Conservation (phyloP, 2,329 filamentous ascomycete genomes). For the Epichloe glyceriae region DNA sequence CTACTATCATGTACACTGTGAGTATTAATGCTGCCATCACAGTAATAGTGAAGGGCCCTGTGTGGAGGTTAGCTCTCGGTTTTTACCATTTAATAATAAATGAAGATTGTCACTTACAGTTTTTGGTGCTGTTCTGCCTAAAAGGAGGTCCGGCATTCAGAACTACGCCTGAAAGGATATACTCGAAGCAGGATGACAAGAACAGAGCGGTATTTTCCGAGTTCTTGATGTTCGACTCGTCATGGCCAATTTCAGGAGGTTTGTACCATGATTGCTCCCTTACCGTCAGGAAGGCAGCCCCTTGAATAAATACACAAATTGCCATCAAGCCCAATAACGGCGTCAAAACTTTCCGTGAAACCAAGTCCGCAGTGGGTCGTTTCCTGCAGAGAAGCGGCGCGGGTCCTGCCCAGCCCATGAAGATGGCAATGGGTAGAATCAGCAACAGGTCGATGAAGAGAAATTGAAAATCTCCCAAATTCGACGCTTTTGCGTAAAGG, state of each 20-base stretch:
- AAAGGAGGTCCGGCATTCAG: conserved; percentile 88
- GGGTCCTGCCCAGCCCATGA: conserved; percentile 96
- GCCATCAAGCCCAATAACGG: conserved; percentile 81
- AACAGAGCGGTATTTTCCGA: conserved; percentile 91
- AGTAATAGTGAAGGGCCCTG: conserved; percentile 74
- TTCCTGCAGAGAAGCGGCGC: conserved; percentile 67
- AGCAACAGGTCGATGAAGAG: conserved; percentile 87
- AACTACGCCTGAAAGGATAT: conserved; percentile 80
- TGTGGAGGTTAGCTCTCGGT: conserved; percentile 18
- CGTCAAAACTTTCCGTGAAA: conserved; percentile 82
- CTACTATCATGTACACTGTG: conserved; percentile 68
- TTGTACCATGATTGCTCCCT: conserved; percentile 74
- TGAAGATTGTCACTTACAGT: conserved; percentile 46
- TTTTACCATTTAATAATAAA: background rate
- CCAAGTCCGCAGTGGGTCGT: conserved; percentile 79
- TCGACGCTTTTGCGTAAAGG: conserved; percentile 83
- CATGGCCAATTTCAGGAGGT: conserved; percentile 61
- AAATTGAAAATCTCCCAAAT: conserved; percentile 95
- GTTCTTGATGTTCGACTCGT: conserved; percentile 78
- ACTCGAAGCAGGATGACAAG: conserved; percentile 84
- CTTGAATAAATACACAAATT: conserved; percentile 67
- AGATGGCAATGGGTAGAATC: conserved; percentile 91
- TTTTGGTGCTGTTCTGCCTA: conserved; percentile 64
- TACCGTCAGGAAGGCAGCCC: conserved; percentile 60
- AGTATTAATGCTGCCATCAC: conserved; percentile 55